Percentiles rank a stretch among this genome's conserved stretches.
Evolutionary conservation across 768 basidiomycete species (phyloP).

Genomic region (Naganishia vaughanmartiniae): DNA sequence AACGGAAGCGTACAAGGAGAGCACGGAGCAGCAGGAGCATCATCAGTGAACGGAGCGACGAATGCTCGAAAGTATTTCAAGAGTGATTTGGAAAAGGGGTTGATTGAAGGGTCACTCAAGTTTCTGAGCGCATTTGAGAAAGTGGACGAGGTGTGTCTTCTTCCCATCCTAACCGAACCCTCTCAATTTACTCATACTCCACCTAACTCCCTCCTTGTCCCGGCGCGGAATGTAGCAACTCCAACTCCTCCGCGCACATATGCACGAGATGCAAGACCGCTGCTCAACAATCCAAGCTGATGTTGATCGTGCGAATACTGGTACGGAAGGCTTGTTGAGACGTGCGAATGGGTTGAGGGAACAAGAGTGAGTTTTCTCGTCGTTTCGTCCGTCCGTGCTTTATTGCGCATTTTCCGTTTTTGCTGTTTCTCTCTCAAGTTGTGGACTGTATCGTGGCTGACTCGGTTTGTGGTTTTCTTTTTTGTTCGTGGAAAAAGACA

Average conservation of each 20-base stretch:
- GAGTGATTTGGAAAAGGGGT: conserved; percentile 76
- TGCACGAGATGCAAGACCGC: conserved; percentile 72
- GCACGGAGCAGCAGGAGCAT: too few species aligned
- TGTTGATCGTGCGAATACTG: conserved; percentile 68
- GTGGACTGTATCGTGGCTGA: too few species aligned
- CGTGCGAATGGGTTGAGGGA: conserved; percentile 59
- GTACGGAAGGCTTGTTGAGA: conserved; percentile 75
- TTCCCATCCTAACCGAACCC: neutral
- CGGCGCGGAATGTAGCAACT: conserved; percentile 71
- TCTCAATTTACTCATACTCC: neutral
- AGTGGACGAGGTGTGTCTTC: conserved; percentile 75
- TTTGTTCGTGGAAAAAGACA: conserved; percentile 31
- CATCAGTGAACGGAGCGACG: conserved; percentile 54
- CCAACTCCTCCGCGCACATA: conserved; percentile 70
- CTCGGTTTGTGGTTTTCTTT: too few species aligned
- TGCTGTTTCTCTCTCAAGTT: too few species aligned
- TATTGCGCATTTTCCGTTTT: neutral
- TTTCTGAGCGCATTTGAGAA: conserved; percentile 82
- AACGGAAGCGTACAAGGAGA: too few species aligned
- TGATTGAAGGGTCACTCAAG: conserved; percentile 74
- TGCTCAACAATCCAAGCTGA: conserved; percentile 82
- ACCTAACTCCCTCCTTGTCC: neutral
- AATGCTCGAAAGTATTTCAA: conserved; percentile 75
- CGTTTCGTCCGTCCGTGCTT: neutral
- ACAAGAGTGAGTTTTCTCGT: conserved; percentile 44